Conservation (phyloP, 2,329 filamentous ascomycete species). For the Rhexocercosporidium sp. region DNA sequence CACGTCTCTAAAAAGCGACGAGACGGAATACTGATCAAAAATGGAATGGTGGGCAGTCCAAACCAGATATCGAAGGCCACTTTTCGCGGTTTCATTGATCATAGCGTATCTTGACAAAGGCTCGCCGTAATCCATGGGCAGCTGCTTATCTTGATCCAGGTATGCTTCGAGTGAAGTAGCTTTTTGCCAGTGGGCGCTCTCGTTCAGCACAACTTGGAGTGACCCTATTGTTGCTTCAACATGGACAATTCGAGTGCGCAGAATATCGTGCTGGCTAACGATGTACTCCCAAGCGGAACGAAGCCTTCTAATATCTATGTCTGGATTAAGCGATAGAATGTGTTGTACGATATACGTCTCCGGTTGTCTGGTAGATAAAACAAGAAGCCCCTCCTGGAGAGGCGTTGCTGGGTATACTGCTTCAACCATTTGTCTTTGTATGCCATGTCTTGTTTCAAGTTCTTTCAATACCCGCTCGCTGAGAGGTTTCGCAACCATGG, state of each 20-base stretch:
- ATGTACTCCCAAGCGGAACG: slow-evolving; percentile 36
- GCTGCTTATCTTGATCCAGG: slow-evolving; percentile 12
- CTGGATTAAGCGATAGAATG: neutral
- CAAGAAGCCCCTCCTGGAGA: slow-evolving; percentile 46
- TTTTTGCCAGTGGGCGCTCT: slow-evolving; percentile 9
- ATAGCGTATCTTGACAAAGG: slow-evolving; percentile 16
- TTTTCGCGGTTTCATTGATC: neutral
- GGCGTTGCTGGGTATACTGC: slow-evolving; percentile 47
- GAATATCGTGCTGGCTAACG: slow-evolving; percentile 33
- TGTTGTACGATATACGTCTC: slow-evolving; percentile 43
- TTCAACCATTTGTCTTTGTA: slow-evolving; percentile 12
- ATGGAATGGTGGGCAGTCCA: slow-evolving; percentile 28
- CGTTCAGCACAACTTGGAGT: slow-evolving; percentile 26
- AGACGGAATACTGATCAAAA: slow-evolving; percentile 23
- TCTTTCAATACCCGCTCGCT: slow-evolving; percentile 7
- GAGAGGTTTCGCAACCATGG: slow-evolving; percentile 34
- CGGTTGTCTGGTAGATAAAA: slow-evolving; percentile 39
- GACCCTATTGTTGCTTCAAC: neutral
- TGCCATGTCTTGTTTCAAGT: neutral
- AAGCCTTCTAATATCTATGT: slow-evolving; percentile 32
- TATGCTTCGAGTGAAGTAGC: slow-evolving; percentile 22
- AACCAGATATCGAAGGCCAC: slow-evolving; percentile 15
- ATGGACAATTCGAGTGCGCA: slow-evolving; percentile 43
- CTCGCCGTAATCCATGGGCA: slow-evolving; percentile 6
- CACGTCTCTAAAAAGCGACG: neutral